phyloP scores from a whole-genome alignment of 768 basidiomycete species.

The Leccinum pellstonianum region DNA sequence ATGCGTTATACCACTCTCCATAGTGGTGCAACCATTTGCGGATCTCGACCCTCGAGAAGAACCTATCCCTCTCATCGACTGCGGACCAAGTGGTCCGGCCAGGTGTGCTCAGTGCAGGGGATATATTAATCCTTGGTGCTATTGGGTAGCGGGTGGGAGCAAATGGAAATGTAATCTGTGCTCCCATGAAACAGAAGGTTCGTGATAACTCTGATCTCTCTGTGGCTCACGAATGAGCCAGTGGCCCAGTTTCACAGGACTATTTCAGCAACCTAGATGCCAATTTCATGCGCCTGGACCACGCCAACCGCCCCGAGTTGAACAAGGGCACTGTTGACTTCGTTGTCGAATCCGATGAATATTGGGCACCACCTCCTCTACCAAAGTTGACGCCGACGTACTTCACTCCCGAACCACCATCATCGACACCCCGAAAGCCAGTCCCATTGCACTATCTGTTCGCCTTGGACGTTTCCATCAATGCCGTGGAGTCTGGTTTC shows the following conservation, averaged over 20 bases:
- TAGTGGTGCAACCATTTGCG: slow-evolving; percentile 89
- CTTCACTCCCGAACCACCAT: slow-evolving; percentile 48
- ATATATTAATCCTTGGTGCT: slow-evolving; percentile 94
- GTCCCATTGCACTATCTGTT: slow-evolving; percentile 77
- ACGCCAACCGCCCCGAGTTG: slow-evolving; percentile 79
- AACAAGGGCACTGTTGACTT: slow-evolving; percentile 93
- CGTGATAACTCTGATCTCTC: slow-evolving; percentile 23
- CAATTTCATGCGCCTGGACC: slow-evolving; percentile 75
- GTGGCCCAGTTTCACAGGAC: slow-evolving; percentile 60
- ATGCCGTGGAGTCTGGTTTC: slow-evolving; percentile 68
- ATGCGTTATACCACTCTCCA: slow-evolving; percentile 80
- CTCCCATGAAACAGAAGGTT: slow-evolving; percentile 79
- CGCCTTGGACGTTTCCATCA: slow-evolving; percentile 77
- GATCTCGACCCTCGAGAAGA: slow-evolving; percentile 78
- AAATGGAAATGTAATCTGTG: slow-evolving; percentile 95
- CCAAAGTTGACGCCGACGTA: slow-evolving; percentile 53
- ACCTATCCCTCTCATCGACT: slow-evolving; percentile 73
- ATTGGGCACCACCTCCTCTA: slow-evolving; percentile 79
- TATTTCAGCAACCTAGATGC: slow-evolving; percentile 86
- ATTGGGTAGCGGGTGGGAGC: slow-evolving; percentile 77
- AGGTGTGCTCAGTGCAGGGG: slow-evolving; percentile 83
- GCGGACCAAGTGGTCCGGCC: slow-evolving; percentile 70
- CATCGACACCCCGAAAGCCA: slow-evolving; percentile 50
- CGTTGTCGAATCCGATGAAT: slow-evolving; percentile 66
- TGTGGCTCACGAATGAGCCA: slow-evolving; percentile 6